Conservation (phyloP, 2,329 filamentous ascomycete genomes). For the Phaeosphaeria sp. region DNA sequence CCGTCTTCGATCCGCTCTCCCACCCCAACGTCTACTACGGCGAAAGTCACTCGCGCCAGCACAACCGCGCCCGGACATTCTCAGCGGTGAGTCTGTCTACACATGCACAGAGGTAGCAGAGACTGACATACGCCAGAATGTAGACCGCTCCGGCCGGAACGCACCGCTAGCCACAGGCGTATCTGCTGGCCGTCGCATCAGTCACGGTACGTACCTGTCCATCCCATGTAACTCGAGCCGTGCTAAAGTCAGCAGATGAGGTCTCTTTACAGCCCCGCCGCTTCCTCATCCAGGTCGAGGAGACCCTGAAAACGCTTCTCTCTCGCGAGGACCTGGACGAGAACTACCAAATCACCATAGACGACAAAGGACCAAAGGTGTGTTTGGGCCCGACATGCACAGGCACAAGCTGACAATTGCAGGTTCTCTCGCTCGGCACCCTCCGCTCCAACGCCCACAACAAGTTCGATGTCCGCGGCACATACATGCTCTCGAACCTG, state of each 20-base stretch:
- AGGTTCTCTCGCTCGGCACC: constrained; percentile 84
- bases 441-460: constrained; percentile 86
- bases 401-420: constrained; percentile 28
- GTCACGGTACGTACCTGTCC: constrained; percentile 41
- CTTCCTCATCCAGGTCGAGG: constrained; percentile 86
- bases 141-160: constrained; percentile 43
- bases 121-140: constrained; percentile 30
- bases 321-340: constrained; percentile 90
- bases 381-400: constrained; percentile 8
- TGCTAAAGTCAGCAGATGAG: constrained; percentile 68
- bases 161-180: constrained; percentile 32
- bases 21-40: constrained; percentile 68
- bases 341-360: constrained; percentile 97
- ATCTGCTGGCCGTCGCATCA: constrained; percentile 43
- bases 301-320: constrained; percentile 78
- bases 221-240: not conserved
- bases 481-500: constrained; percentile 96
- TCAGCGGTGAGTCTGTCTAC: constrained; percentile 57
- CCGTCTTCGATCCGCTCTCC: constrained; percentile 62
- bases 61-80: constrained; percentile 60
- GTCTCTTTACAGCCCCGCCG: constrained; percentile 71
- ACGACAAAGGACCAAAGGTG: constrained; percentile 92
- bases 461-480: constrained; percentile 89
- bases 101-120: constrained; percentile 4
- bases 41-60: constrained; percentile 55